phyloP scores from a whole-genome alignment of 2,329 filamentous ascomycete species.

The Claviceps spartinae region DNA sequence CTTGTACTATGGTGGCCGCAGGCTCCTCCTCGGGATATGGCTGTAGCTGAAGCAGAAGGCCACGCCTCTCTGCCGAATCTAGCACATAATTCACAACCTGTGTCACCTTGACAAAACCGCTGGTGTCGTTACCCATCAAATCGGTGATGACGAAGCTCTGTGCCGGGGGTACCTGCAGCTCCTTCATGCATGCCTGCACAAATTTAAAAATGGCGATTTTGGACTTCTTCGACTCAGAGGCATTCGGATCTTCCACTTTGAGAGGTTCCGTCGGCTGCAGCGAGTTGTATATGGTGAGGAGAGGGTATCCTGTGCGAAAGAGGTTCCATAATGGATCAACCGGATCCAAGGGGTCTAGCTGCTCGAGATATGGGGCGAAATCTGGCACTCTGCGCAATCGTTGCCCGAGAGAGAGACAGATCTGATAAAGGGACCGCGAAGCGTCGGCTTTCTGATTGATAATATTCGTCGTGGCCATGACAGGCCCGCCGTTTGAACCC shows the following conservation, averaged over 20 bases:
- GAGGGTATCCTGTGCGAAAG: slow-evolving; percentile 67
- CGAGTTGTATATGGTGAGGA: slow-evolving; percentile 81
- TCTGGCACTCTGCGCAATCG: slow-evolving; percentile 71
- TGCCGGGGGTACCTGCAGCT: slow-evolving; percentile 62
- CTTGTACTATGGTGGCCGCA: slow-evolving; percentile 35
- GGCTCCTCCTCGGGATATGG: slow-evolving; percentile 43
- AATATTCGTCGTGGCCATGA: slow-evolving; percentile 77
- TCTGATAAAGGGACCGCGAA: slow-evolving; percentile 84
- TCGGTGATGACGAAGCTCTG: slow-evolving; percentile 90
- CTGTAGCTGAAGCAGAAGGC: slow-evolving; percentile 52
- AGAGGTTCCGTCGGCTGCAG: slow-evolving; percentile 58
- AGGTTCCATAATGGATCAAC: slow-evolving; percentile 87
- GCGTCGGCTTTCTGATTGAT: slow-evolving; percentile 96
- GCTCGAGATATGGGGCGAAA: slow-evolving; percentile 61
- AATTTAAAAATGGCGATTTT: slow-evolving; percentile 90
- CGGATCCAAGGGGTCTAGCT: slow-evolving; percentile 59
- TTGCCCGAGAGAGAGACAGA: slow-evolving; percentile 74
- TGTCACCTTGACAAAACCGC: slow-evolving; percentile 92
- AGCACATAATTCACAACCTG: slow-evolving; percentile 87
- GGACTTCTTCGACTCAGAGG: slow-evolving; percentile 58
- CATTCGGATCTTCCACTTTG: slow-evolving; percentile 47
- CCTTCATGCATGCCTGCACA: slow-evolving; percentile 73
- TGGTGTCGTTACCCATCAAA: slow-evolving; percentile 86
- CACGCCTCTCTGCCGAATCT: slow-evolving; percentile 68
- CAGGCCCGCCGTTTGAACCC: slow-evolving; percentile 39